A percentile compares a stretch with the other conserved stretches of the same genome.
Evolutionary conservation across 192 early-diverging fungal genomes (phyloP).

Genomic region (Gamsiella multidivaricata): DNA sequence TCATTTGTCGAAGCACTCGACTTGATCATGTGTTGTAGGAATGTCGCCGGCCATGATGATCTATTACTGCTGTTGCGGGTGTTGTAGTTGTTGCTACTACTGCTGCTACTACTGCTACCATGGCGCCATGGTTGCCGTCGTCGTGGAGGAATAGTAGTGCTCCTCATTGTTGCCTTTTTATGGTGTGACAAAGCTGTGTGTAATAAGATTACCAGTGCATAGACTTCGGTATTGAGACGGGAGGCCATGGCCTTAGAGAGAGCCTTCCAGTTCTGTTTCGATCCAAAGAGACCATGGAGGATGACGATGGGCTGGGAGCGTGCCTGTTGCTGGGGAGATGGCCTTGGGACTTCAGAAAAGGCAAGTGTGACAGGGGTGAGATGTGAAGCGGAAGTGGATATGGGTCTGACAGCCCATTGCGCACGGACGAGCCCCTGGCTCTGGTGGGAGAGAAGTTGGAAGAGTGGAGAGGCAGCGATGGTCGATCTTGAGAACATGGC

Average conservation of each 20-base stretch:
- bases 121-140: too few species aligned
- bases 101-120: neutral
- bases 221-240: slow-evolving; percentile 71
- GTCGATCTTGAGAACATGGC: slow-evolving; percentile 8
- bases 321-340: slow-evolving; percentile 4
- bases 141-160: too few species aligned
- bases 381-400: neutral
- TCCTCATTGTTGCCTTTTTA: too few species aligned
- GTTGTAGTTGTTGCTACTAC: too few species aligned
- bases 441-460: neutral
- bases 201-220: slow-evolving; percentile 63
- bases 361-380: slow-evolving; percentile 28
- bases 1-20: too few species aligned
- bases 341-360: slow-evolving; percentile 28
- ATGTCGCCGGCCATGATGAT: too few species aligned
- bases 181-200: too few species aligned
- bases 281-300: slow-evolving; percentile 93
- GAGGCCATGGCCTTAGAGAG: slow-evolving; percentile 78
- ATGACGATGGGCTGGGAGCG: slow-evolving; percentile 71
- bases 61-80: too few species aligned
- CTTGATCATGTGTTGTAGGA: too few species aligned
- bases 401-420: neutral
- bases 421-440: neutral
- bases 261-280: slow-evolving; percentile 94
- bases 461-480: neutral